A percentile compares a stretch with the other conserved stretches of the same genome.
Conservation (phyloP, 2,329 filamentous ascomycete genomes). For the Microcyclospora pomicola region DNA sequence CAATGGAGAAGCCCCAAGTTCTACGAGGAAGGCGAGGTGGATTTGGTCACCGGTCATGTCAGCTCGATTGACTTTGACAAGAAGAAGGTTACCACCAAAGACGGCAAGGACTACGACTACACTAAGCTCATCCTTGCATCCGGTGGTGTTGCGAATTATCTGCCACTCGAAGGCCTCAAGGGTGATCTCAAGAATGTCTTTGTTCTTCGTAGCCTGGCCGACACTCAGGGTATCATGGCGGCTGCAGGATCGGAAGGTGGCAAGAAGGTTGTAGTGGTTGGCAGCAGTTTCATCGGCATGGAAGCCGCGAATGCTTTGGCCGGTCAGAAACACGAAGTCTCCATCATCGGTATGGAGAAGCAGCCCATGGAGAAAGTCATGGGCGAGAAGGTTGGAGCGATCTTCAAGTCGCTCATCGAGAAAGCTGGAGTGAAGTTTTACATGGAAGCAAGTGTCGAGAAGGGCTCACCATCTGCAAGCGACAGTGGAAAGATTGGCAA, state of each 20-base stretch:
- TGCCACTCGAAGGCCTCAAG: conserved; percentile 77
- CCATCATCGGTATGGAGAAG: conserved; percentile 77
- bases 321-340: conserved; percentile 65
- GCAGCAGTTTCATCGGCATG: conserved; percentile 95
- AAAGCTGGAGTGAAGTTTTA: conserved; percentile 81
- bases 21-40: conserved; percentile 51
- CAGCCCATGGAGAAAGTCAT: conserved; percentile 77
- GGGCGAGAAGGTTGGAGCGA: conserved; percentile 63
- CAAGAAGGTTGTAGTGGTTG: conserved; percentile 87
- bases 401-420: conserved; percentile 67
- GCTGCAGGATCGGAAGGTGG: conserved; percentile 65
- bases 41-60: conserved; percentile 44
- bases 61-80: conserved; percentile 59
- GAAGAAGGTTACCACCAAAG: conserved; percentile 62
- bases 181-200: conserved; percentile 73
- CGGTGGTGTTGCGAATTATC: conserved; percentile 59
- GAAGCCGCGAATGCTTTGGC: conserved; percentile 77
- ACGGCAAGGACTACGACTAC: conserved; percentile 59
- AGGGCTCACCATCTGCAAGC: conserved; percentile 57
- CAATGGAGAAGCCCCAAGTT: conserved; percentile 63
- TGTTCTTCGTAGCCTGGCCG: conserved; percentile 60
- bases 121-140: conserved; percentile 83
- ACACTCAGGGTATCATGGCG: conserved; percentile 62
- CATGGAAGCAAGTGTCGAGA: conserved; percentile 67
- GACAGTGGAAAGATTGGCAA: conserved; percentile 62